Percentiles rank a stretch among this genome's conserved stretches.
Conservation (phyloP, 495 filamentous ascomycete genomes). For the Penicillium goetzii region DNA sequence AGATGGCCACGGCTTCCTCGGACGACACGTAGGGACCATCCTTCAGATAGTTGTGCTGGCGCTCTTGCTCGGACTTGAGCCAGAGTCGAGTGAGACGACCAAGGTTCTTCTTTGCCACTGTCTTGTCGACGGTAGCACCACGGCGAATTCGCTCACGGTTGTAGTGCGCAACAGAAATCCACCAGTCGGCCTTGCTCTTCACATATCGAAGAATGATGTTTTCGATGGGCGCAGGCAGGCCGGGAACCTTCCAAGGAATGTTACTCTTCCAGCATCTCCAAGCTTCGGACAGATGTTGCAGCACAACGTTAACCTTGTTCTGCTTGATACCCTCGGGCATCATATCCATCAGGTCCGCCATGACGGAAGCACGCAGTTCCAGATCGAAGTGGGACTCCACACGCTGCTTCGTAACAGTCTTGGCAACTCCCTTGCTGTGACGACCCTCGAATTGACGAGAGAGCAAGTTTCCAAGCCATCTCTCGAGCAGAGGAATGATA, state of each 20-base stretch:
- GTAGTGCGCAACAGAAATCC: conserved; percentile 98
- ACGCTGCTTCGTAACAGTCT: conserved; percentile 98
- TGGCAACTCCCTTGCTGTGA: conserved; percentile 98
- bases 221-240: conserved; percentile 93
- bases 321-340: conserved; percentile 99
- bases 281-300: conserved; percentile 96
- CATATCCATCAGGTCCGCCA: conserved; percentile 99
- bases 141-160: conserved; percentile 95
- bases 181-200: conserved; percentile 99
- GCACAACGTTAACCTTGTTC: conserved; percentile 97
- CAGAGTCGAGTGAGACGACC: conserved; percentile 92
- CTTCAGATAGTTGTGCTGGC: conserved; percentile 99
- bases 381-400: conserved; percentile 99
- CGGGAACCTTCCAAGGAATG: conserved; percentile 99
- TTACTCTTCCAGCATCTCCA: conserved; percentile 99
- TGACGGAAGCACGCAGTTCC: conserved; percentile 95
- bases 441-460: conserved; percentile 98
- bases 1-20: conserved; percentile 97
- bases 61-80: conserved; percentile 98
- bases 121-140: conserved; percentile 98
- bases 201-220: conserved; percentile 98
- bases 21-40: conserved; percentile 98
- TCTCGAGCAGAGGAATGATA: conserved; percentile 93
- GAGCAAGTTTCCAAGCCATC: conserved; percentile 96
- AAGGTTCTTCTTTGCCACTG: conserved; percentile 98